Conservation (phyloP, 192 early-diverging fungal species). For the Linnemannia elongata region DNA sequence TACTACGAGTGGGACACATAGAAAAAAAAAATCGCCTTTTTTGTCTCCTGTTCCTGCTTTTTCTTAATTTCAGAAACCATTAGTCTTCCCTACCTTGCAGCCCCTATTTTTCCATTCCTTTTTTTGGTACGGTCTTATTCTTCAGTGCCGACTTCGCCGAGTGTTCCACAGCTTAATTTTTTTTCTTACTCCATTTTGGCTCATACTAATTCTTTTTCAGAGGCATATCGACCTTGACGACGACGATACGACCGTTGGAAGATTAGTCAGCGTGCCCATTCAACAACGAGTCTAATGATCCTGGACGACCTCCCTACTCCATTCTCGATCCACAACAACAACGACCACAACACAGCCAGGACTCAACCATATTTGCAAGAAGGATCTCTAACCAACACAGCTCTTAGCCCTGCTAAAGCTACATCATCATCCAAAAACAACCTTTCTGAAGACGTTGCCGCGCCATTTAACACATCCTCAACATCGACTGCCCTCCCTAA, state of each 20-base stretch:
- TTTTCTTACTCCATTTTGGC: background rate
- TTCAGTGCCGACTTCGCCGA: background rate
- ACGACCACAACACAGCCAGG: background rate
- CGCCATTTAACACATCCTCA: background rate
- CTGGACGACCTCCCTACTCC: background rate
- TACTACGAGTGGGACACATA: background rate
- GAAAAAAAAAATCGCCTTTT: conserved; percentile 10
- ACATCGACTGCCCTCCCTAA: background rate
- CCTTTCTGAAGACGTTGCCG: no score
- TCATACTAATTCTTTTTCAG: background rate
- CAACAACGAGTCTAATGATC: background rate
- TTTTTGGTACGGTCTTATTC: background rate
- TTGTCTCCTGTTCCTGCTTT: background rate
- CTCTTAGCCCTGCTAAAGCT: background rate
- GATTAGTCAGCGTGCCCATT: background rate
- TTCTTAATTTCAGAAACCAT: background rate
- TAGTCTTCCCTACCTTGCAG: background rate
- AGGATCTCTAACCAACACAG: background rate
- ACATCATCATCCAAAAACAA: no score
- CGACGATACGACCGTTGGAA: background rate
- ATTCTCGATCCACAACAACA: background rate
- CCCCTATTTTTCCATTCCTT: background rate
- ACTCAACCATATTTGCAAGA: background rate
- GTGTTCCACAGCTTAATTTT: background rate
- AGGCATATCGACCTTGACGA: background rate